phyloP scores from a whole-genome alignment of 1,284 basidiomycete species.

The Fomitiporia mediterranea region DNA sequence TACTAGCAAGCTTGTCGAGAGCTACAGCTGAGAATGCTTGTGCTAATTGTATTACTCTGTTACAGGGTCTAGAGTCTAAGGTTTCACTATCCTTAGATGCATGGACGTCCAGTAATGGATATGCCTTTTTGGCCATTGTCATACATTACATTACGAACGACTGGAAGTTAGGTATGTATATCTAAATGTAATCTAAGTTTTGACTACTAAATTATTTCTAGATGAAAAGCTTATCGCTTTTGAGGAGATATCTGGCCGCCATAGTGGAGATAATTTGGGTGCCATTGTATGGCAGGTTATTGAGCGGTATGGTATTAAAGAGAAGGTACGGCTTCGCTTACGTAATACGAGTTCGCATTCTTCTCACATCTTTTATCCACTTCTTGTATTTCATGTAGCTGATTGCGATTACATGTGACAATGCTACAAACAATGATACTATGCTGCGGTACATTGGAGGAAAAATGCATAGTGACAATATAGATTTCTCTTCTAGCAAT shows the following conservation, averaged over 20 bases:
- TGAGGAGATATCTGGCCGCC: conserved; percentile 18
- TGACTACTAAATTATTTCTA: too few relatives aligned
- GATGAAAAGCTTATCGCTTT: conserved; percentile 21
- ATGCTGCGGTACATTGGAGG: conserved; percentile 14
- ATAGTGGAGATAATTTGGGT: conserved; percentile 21
- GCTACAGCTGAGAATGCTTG: too few relatives aligned
- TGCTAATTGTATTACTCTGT: too few relatives aligned
- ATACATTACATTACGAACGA: conserved; percentile 29
- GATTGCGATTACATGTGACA: conserved; percentile 13
- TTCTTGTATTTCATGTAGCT: too few relatives aligned
- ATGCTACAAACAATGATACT: conserved; percentile 21
- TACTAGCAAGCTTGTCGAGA: too few relatives aligned
- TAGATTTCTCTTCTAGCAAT: background rate
- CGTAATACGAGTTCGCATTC: too few relatives aligned
- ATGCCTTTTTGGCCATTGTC: conserved; percentile 33
- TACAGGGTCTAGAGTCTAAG: conserved; percentile 25
- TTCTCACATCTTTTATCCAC: too few relatives aligned
- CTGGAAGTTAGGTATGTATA: too few relatives aligned
- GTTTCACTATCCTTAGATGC: conserved; percentile 31
- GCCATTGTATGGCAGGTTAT: conserved; percentile 15
- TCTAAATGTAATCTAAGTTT: too few relatives aligned
- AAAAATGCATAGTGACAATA: background rate
- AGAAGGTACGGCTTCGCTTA: conserved; percentile 11
- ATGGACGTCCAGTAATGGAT: conserved; percentile 30
- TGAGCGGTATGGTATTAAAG: conserved; percentile 7